phyloP scores from a whole-genome alignment of 495 filamentous ascomycete genomes.

The Cudoniella acicularis region DNA sequence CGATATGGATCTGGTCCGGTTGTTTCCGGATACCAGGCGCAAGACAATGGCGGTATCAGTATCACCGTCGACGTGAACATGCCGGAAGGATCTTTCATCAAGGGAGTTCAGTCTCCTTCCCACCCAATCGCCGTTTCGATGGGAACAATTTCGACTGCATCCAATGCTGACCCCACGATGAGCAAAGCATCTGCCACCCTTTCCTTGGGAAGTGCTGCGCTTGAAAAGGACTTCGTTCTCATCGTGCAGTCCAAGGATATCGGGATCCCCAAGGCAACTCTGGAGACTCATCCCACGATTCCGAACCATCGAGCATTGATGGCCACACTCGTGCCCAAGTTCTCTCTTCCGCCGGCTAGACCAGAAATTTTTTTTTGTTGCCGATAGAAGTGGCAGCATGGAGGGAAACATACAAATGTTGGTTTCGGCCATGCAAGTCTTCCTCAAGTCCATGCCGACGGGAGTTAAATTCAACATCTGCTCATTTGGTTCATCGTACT shows the following conservation, averaged over 20 bases:
- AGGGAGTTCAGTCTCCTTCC: constrained; percentile 58
- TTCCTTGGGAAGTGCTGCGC: constrained; percentile 39
- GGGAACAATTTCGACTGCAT: constrained; percentile 48
- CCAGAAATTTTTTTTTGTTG: constrained; percentile 70
- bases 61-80: constrained; percentile 60
- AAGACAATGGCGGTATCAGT: constrained; percentile 40
- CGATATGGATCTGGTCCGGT: constrained; percentile 53
- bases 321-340: constrained; percentile 64
- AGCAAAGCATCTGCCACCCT: constrained; percentile 60
- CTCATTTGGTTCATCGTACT: constrained; percentile 54
- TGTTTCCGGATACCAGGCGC: constrained; percentile 11
- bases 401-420: constrained; percentile 44
- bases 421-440: constrained; percentile 56
- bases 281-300: constrained; percentile 60
- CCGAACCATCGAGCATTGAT: constrained; percentile 61
- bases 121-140: constrained; percentile 63
- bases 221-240: constrained; percentile 51
- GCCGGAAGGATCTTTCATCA: constrained; percentile 50
- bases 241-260: constrained; percentile 52
- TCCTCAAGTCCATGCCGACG: constrained; percentile 65
- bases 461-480: constrained; percentile 73
- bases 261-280: constrained; percentile 53
- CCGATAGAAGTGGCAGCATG: constrained; percentile 70
- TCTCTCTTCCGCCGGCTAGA: constrained; percentile 45
- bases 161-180: constrained; percentile 37